Conservation (phyloP, 1,284 basidiomycete genomes). For the Omphalotus olearius region DNA sequence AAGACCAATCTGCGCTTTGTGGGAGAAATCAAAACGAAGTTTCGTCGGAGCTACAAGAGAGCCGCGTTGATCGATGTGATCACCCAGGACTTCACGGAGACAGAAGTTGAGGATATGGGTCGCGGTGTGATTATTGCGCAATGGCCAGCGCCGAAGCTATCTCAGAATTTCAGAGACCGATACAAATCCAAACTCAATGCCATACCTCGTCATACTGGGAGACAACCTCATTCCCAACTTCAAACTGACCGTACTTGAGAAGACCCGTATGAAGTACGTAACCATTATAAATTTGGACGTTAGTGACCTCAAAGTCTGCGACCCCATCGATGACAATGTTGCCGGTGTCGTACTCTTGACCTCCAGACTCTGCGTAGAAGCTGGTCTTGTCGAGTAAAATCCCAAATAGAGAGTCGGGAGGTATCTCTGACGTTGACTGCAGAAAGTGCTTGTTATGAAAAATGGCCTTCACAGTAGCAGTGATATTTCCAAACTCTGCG, state of each 20-base stretch:
- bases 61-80: constrained; percentile 97
- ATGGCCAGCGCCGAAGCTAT: constrained; percentile 87
- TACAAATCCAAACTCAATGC: constrained; percentile 29
- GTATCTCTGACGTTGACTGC: constrained; percentile 61
- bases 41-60: constrained; percentile 95
- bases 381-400: constrained; percentile 91
- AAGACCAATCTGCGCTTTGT: constrained; percentile 81
- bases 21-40: constrained; percentile 97
- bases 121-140: constrained; percentile 97
- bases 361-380: constrained; percentile 97
- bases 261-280: constrained; percentile 83
- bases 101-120: constrained; percentile 97
- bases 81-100: constrained; percentile 90
- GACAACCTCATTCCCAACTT: constrained; percentile 40
- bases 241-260: constrained; percentile 58
- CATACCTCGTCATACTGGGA: constrained; percentile 62
- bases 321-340: constrained; percentile 90
- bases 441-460: constrained; percentile 83
- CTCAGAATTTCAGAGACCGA: constrained; percentile 15
- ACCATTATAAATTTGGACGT: constrained; percentile 74
- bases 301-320: constrained; percentile 90
- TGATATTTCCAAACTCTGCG: constrained; percentile 71
- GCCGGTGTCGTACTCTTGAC: constrained; percentile 96
- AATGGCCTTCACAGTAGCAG: constrained; percentile 79
- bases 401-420: constrained; percentile 71